Conservation (phyloP, 495 filamentous ascomycete species). For the Xylaria intraflava region DNA sequence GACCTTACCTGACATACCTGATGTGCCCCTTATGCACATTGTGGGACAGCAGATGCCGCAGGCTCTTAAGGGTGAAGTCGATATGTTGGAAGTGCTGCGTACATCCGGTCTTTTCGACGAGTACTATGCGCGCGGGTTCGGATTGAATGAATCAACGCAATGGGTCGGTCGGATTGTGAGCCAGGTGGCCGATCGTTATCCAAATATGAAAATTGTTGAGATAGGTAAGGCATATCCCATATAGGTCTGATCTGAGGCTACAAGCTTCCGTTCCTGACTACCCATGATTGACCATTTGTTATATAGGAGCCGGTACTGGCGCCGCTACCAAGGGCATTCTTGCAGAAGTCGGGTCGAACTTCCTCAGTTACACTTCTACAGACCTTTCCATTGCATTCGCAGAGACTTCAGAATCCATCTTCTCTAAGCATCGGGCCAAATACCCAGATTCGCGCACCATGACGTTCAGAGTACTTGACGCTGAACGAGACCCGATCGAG, state of each 20-base stretch:
- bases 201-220: conserved; percentile 27
- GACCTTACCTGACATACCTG: conserved; percentile 1
- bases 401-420: conserved; percentile 27
- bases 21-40: conserved; percentile 5
- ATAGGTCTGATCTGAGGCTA: too few species aligned
- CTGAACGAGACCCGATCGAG: conserved; percentile 27
- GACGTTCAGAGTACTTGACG: conserved; percentile 30
- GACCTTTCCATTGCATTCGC: conserved; percentile 41
- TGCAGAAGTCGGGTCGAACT: conserved; percentile 7
- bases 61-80: conserved; percentile 26
- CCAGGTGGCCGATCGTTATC: conserved; percentile 34
- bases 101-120: conserved; percentile 19
- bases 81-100: conserved; percentile 31
- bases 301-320: conserved; percentile 42
- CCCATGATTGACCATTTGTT: too few species aligned
- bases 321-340: conserved; percentile 33
- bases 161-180: conserved; percentile 7
- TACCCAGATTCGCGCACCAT: too few species aligned
- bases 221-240: conserved; percentile 24
- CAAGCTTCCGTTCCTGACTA: too few species aligned
- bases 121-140: conserved; percentile 24
- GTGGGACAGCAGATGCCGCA: conserved; percentile 30
- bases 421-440: conserved; percentile 12
- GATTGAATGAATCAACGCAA: not conserved
- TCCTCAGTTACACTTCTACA: conserved; percentile 38